Base-by-base conservation (phyloP, 805 yeast species). In the Cyberlindnera xylosilytica region DNA sequence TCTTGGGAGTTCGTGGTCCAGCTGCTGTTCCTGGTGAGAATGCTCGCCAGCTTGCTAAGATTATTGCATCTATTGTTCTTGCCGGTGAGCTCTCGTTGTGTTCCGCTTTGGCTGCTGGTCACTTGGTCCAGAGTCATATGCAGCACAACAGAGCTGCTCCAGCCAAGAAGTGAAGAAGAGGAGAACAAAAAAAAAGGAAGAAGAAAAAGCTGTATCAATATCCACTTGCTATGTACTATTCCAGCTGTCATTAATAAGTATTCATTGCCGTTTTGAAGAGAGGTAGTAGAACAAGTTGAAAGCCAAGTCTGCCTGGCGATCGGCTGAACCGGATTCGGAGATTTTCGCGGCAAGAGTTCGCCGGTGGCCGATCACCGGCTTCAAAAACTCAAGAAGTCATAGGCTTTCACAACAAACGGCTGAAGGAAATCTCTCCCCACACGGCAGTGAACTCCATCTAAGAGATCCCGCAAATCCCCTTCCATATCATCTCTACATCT, bases 41-140 rank as follows among this genome's bases (percentile, higher is more conserved):
- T 65, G 95, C 99, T 16, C 81, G 95, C 60, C 95, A 87, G 64
- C 75, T 93, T 54, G 98, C 99, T 12, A 80, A 82, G 58, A 78
- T 91, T 46, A 88, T 93, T 44, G 99, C 99, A 1, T 81, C 95
- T 39, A 90, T 95, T 27, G 99, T 93, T 16, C 77, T 93, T 55
- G 97, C 98, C 0, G 97, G 96, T 34, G 99, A 93, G 65, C 74
- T 93, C 43, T 91, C 98, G 2, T 75, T 93, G 54, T 85, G 96
- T 68, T 77, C 97, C 37, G 99, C 99, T 1, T 78, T 93, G 52
- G 98, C 98, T 9, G 98, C 98, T 22, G 99, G 99, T 36, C 99
- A 93, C 68, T 76, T 93, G 56, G 99, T 93, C 29, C 95, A 88
- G 71, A 84, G 96, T 53, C 99, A 93, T 66, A 93, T 93, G 99